A percentile compares a stretch with the other conserved stretches of the same genome.
These are phyloP conservation scores for Hypoxylon sp. DNA, from an alignment of 2,329 filamentous ascomycete species.

Conservation along the genomic window DNA sequence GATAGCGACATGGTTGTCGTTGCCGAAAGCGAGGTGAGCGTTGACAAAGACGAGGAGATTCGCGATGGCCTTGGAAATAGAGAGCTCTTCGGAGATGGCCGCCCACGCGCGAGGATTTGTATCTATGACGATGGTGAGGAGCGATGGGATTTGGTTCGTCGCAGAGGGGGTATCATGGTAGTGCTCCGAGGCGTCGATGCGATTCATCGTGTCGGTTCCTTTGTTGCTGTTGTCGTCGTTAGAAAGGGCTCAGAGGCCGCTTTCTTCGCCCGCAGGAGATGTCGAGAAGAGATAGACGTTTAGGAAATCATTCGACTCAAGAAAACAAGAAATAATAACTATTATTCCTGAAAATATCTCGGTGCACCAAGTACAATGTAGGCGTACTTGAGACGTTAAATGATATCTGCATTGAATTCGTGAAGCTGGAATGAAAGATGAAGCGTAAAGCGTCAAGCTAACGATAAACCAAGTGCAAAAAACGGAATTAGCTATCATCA, in stretches of 20 bases:
- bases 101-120: slow-evolving; percentile 97
- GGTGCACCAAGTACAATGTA: no score
- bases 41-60: slow-evolving; percentile 96
- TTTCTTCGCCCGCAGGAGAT: slow-evolving; percentile 9
- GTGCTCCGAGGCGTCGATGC: slow-evolving; percentile 67
- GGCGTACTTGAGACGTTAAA: not conserved
- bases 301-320: no score
- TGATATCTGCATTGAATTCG: slow-evolving; percentile 1
- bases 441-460: no score
- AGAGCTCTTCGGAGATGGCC: slow-evolving; percentile 74
- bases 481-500: no score
- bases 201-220: slow-evolving; percentile 56
- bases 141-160: slow-evolving; percentile 72
- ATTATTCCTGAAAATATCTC: no score
- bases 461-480: no score
- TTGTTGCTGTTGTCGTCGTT: not conserved
- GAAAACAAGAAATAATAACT: not conserved
- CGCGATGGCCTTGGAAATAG: slow-evolving; percentile 84
- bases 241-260: slow-evolving; percentile 18
- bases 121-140: slow-evolving; percentile 91
- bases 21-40: slow-evolving; percentile 92
- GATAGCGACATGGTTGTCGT: slow-evolving; percentile 90
- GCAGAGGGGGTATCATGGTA: slow-evolving; percentile 61
- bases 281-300: no score
- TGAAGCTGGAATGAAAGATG: slow-evolving; percentile 1